Base-by-base conservation (phyloP, 73 alveolate species). In the Durusdinium trenchii region DNA sequence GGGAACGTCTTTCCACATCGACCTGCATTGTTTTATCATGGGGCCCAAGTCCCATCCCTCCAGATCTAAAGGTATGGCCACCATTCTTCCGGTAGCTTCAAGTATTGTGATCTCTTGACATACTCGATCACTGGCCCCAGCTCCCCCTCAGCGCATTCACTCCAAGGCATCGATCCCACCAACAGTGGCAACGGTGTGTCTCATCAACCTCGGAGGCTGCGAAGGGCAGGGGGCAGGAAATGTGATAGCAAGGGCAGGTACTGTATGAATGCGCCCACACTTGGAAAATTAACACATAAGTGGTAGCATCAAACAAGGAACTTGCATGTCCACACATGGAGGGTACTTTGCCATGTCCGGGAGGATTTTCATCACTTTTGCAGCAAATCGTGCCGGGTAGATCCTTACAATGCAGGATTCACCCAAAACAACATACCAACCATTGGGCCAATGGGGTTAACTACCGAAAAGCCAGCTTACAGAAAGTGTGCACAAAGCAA, bases 71-170 rank as follows among this genome's bases (percentile, higher is more conserved):
- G 18, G 47, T 79, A 79, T 3, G 90, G 90, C 90, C 64, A 79
- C 90, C 90, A 79, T 71, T 71, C 84, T 35, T 71, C 40, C 40
- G 84, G 84, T 38, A 71, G 51, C 51, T 47, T n/a, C 36, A 71
- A 3, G 40, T 71, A 71, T 38, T 71, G 14, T 6, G 84, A 71
- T 51, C 84, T 35, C 32, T 26, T 28, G 42, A 71, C 14, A 38
- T 71, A 71, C 32, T 71, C 84, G 14, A 71, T n/a, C 9, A 71
- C 84, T 51, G 9, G 36, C 3, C 51, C 84, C 50, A 71, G 52
- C 84, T 71, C 84, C 50, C 51, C 84, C 40, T 71, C 84, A 6
- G 50, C 84, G 40, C 26, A 47, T 14, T 35, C 84, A 6, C 84
- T 26, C 84, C 9, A 51, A 71, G 84, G 84, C 32, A 51, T 14